phyloP scores from a whole-genome alignment of 2,329 filamentous ascomycete species.

The Calonectria pseudoreteaudii region DNA sequence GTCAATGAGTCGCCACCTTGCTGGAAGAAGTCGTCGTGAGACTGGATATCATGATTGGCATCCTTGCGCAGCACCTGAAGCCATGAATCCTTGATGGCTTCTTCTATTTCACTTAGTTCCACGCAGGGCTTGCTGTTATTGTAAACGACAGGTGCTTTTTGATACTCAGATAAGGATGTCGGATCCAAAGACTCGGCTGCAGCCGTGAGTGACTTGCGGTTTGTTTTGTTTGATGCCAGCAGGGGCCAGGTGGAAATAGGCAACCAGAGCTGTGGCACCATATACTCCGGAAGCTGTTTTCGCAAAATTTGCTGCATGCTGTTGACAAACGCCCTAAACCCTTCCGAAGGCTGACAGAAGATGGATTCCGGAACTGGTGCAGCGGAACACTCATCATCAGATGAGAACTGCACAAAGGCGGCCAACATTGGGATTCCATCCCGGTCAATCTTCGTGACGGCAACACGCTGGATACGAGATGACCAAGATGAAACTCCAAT shows the following conservation, averaged over 20 bases:
- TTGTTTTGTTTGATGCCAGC: neutral
- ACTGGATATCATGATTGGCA: neutral
- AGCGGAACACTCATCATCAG: neutral
- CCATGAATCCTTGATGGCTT: neutral
- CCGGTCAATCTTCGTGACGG: neutral
- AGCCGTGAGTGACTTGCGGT: neutral
- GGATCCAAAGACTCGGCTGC: neutral
- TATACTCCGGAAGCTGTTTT: neutral
- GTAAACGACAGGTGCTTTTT: neutral
- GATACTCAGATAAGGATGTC: neutral
- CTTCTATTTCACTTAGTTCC: neutral
- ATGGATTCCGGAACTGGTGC: neutral
- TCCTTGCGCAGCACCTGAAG: neutral
- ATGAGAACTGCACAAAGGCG: neutral
- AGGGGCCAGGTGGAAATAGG: neutral
- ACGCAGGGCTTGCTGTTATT: fast-evolving
- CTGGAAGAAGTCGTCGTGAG: neutral
- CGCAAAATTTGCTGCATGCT: neutral
- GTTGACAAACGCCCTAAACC: neutral
- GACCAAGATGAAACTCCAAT: neutral
- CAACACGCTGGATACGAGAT: neutral
- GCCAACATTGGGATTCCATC: neutral
- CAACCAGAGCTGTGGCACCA: neutral
- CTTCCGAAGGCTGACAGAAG: neutral
- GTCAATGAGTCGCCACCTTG: neutral